Evolutionary conservation across 345 rosid species (phyloP).

Genomic region (Trapa incisa): DNA sequence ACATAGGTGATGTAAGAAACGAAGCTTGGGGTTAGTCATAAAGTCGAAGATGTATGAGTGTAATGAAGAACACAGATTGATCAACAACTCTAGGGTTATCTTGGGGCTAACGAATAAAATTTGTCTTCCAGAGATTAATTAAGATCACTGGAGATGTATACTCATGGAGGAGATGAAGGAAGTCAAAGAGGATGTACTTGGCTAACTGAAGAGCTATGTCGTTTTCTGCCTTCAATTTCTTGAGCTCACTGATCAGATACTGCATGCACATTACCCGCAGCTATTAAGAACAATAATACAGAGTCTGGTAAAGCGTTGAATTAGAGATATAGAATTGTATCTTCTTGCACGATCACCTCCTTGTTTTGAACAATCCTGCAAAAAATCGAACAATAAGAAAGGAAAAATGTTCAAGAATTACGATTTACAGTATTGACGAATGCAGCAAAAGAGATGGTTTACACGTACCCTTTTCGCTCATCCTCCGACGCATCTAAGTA

Average conservation of each 20-base stretch:
- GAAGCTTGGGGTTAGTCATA: neutral
- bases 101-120: no score
- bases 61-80: neutral
- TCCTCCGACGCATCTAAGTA: conserved; percentile 5
- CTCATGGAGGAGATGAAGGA: neutral
- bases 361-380: conserved; percentile 8
- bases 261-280: neutral
- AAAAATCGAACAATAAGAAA: neutral
- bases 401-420: no score
- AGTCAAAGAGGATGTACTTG: neutral
- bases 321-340: neutral
- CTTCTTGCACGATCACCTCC: neutral
- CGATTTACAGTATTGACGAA: no score
- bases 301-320: neutral
- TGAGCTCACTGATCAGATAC: conserved; percentile 3
- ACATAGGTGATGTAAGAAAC: neutral
- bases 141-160: no score
- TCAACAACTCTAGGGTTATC: no score
- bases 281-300: neutral
- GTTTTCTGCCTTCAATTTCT: conserved; percentile 6
- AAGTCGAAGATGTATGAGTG: neutral
- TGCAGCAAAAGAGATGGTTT: neutral
- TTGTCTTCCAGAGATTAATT: no score
- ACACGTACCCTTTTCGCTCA: conserved; percentile 3
- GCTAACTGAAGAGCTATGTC: conserved; percentile 8